These are phyloP conservation scores for Wickerhamiella siamensis DNA, from an alignment of 805 yeast genomes.

Conservation along the genomic window DNA sequence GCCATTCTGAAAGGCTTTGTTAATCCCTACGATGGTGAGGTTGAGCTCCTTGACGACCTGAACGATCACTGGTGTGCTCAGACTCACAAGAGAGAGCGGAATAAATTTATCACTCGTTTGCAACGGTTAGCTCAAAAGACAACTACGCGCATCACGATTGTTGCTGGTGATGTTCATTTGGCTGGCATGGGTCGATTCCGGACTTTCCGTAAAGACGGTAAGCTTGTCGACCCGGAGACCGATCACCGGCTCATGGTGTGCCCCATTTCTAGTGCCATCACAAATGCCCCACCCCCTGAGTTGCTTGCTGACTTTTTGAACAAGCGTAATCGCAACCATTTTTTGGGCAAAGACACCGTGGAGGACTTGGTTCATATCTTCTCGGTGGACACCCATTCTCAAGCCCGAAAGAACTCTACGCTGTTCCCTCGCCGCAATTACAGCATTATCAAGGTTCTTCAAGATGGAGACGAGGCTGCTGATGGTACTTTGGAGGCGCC, in stretches of 20 bases:
- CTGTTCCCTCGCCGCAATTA: slow-evolving; percentile 46
- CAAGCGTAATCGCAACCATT: slow-evolving; percentile 54
- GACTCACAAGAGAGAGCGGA: slow-evolving; percentile 77
- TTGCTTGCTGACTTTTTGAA: slow-evolving; percentile 65
- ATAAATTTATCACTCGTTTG: slow-evolving; percentile 44
- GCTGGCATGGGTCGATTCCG: slow-evolving; percentile 70
- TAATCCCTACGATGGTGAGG: slow-evolving; percentile 83
- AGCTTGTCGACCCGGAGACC: slow-evolving; percentile 38
- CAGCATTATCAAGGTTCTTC: slow-evolving; percentile 29
- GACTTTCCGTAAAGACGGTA: slow-evolving; percentile 32
- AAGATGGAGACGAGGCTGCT: slow-evolving; percentile 1
- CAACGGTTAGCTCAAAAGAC: slow-evolving; percentile 49
- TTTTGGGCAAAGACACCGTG: slow-evolving; percentile 46
- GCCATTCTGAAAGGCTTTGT: slow-evolving; percentile 57
- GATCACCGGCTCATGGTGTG: slow-evolving; percentile 73
- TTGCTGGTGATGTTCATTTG: slow-evolving; percentile 89
- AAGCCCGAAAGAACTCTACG: slow-evolving; percentile 32
- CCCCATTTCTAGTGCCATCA: slow-evolving; percentile 78
- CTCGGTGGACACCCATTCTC: slow-evolving; percentile 41
- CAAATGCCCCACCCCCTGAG: slow-evolving; percentile 86
- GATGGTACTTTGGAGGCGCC: not conserved
- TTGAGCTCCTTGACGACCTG: slow-evolving; percentile 83
- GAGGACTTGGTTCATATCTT: slow-evolving; percentile 77
- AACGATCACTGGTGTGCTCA: slow-evolving; percentile 95
- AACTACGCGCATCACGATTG: slow-evolving; percentile 64